Conservation (phyloP, 495 filamentous ascomycete species). For the Podospora comata region DNA sequence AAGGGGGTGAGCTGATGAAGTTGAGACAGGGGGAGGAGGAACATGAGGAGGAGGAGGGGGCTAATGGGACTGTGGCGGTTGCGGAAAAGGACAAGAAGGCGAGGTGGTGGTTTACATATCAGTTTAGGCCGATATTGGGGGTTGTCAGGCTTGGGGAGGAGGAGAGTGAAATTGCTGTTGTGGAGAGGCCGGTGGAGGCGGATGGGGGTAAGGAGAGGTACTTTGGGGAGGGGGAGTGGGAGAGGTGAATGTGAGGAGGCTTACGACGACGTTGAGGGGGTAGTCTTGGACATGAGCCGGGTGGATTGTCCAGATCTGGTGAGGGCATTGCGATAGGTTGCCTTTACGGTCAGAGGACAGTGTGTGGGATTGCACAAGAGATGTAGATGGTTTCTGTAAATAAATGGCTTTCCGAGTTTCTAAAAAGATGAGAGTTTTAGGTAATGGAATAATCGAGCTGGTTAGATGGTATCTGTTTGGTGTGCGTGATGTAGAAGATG, state of each 20-base stretch:
- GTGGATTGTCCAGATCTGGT: too few species aligned
- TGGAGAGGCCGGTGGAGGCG: slow-evolving; percentile 86
- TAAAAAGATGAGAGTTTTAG: neutral
- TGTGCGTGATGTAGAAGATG: too few species aligned
- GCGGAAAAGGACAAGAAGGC: slow-evolving; percentile 24
- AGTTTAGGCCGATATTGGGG: slow-evolving; percentile 87
- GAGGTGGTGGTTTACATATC: slow-evolving; percentile 76
- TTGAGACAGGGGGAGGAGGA: slow-evolving; percentile 33
- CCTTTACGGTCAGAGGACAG: neutral
- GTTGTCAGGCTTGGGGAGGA: slow-evolving; percentile 63
- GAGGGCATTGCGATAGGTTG: neutral
- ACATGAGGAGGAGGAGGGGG: slow-evolving; percentile 19
- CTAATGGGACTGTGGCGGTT: slow-evolving; percentile 12
- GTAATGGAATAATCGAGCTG: neutral
- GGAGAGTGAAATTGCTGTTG: slow-evolving; percentile 72
- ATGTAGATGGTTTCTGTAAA: neutral
- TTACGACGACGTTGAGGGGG: neutral
- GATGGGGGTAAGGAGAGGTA: slow-evolving; percentile 74
- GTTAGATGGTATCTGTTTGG: neutral
- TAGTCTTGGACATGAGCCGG: too few species aligned
- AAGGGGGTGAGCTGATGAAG: slow-evolving; percentile 40
- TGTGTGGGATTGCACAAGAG: neutral
- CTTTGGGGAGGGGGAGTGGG: slow-evolving; percentile 59
- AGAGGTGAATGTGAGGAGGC: slow-evolving; percentile 21
- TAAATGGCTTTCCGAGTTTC: neutral